Percentiles rank a stretch among this genome's conserved stretches.
These are phyloP conservation scores for Gliomastix tumulicola DNA, from an alignment of 2,329 filamentous ascomycete species.

Conservation along the genomic window DNA sequence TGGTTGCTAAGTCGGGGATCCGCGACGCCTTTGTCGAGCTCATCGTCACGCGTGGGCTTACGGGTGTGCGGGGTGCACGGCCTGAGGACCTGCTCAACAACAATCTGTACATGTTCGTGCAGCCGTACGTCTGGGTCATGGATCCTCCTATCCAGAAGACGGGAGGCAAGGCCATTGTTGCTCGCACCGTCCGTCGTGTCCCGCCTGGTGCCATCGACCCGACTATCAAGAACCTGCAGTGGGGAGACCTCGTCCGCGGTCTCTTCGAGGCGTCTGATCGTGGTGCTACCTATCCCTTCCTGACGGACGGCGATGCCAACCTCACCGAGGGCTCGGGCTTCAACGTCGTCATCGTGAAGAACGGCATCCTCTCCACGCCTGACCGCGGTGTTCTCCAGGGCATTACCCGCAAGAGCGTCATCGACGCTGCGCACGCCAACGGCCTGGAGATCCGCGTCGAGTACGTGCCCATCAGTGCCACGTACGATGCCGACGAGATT, in stretches of 20 bases:
- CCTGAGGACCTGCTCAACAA: conserved; percentile 25
- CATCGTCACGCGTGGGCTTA: conserved; percentile 41
- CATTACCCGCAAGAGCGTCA: background rate
- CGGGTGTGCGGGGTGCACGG: conserved; percentile 25
- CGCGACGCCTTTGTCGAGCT: conserved; percentile 41
- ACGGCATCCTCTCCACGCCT: conserved; percentile 34
- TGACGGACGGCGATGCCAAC: conserved; percentile 41
- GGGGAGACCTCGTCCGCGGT: conserved; percentile 38
- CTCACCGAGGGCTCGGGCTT: conserved; percentile 43
- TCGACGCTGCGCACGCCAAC: background rate
- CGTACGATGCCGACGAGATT: conserved; percentile 37
- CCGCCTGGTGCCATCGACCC: conserved; percentile 41
- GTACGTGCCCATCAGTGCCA: conserved; percentile 30
- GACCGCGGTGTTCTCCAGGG: conserved; percentile 29
- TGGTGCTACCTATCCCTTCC: conserved; percentile 37
- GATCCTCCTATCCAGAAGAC: conserved; percentile 29
- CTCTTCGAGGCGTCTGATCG: conserved; percentile 39
- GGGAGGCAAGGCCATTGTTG: conserved; percentile 34
- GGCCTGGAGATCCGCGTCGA: conserved; percentile 16
- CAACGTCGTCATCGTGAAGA: conserved; percentile 39
- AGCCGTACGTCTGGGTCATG: conserved; percentile 44
- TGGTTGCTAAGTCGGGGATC: conserved; percentile 38
- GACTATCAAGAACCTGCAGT: conserved; percentile 44
- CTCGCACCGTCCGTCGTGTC: conserved; percentile 33
- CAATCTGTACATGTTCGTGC: conserved; percentile 39